phyloP scores from a whole-genome alignment of 129 eudicot genomes.

The Kitagawia praeruptora region DNA sequence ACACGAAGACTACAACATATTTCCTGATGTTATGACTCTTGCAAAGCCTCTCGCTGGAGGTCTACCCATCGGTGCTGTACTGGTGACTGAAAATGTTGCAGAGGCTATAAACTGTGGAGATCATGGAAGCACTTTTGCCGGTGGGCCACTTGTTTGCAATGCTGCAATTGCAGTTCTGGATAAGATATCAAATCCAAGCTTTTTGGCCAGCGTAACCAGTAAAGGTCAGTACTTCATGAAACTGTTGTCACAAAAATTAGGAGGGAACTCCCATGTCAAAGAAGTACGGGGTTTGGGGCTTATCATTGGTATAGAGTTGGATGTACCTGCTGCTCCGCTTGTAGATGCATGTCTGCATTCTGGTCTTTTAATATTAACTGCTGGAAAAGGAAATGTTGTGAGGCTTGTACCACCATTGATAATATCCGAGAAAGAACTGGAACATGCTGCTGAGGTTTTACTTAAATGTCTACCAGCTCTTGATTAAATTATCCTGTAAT shows the following conservation, averaged over 20 bases:
- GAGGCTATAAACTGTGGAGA: slow-evolving; percentile 57
- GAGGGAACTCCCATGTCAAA: slow-evolving; percentile 48
- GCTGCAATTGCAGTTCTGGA: slow-evolving; percentile 72
- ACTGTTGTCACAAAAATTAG: slow-evolving; percentile 32
- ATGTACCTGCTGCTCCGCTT: slow-evolving; percentile 55
- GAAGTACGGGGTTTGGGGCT: slow-evolving; percentile 75
- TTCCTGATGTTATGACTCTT: slow-evolving; percentile 85
- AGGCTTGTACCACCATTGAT: slow-evolving; percentile 81
- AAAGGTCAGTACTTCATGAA: slow-evolving; percentile 68
- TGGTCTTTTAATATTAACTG: slow-evolving; percentile 39
- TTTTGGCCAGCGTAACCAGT: slow-evolving; percentile 40
- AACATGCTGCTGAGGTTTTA: slow-evolving; percentile 52
- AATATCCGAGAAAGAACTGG: slow-evolving; percentile 52
- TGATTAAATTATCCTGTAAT: slow-evolving; percentile 27
- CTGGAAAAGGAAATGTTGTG: slow-evolving; percentile 81
- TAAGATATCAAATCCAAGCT: slow-evolving; percentile 60
- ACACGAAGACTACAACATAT: slow-evolving; percentile 62
- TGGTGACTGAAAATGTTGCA: slow-evolving; percentile 63
- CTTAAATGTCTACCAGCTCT: slow-evolving; percentile 51
- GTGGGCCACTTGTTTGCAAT: slow-evolving; percentile 73
- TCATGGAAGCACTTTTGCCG: slow-evolving; percentile 96
- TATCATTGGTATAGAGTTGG: slow-evolving; percentile 73
- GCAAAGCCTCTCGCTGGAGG: slow-evolving; percentile 98
- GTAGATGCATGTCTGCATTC: slow-evolving; percentile 23
- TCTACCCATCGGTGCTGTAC: slow-evolving; percentile 79